These are phyloP conservation scores for Oemleria cerasiformis DNA, from an alignment of 306 rosid species.

Conservation along the genomic window DNA sequence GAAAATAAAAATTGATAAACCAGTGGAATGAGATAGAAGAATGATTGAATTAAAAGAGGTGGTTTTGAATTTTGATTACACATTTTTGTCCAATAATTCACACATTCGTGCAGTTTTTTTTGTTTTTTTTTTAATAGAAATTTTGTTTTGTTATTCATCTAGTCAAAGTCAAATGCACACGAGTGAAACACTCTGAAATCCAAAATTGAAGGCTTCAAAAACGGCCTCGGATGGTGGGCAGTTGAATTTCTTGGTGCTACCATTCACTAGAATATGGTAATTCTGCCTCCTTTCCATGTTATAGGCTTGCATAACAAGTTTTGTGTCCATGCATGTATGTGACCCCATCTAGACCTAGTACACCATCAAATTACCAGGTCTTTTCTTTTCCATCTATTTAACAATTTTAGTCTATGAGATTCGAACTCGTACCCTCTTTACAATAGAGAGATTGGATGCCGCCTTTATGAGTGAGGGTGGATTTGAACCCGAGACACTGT, in stretches of 20 bases:
- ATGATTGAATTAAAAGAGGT: slow-evolving; percentile 35
- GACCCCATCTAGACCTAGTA: neutral
- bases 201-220: slow-evolving; percentile 71
- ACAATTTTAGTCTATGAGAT: no score
- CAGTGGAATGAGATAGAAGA: slow-evolving; percentile 20
- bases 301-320: slow-evolving; percentile 41
- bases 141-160: neutral
- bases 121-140: neutral
- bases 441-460: no score
- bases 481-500: no score
- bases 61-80: slow-evolving; percentile 21
- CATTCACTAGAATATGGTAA: slow-evolving; percentile 47
- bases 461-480: no score
- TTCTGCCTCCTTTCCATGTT: slow-evolving; percentile 35
- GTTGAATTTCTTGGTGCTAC: slow-evolving; percentile 53
- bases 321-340: slow-evolving; percentile 14
- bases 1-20: slow-evolving; percentile 23
- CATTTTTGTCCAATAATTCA: slow-evolving; percentile 27
- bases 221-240: slow-evolving; percentile 56
- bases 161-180: slow-evolving; percentile 85
- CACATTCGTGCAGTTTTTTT: slow-evolving; percentile 40
- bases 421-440: no score
- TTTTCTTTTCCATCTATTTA: neutral
- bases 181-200: slow-evolving; percentile 59
- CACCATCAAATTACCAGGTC: neutral